Conservation (phyloP, 164 flowering plant species). For the Euptelea pleiosperma region DNA sequence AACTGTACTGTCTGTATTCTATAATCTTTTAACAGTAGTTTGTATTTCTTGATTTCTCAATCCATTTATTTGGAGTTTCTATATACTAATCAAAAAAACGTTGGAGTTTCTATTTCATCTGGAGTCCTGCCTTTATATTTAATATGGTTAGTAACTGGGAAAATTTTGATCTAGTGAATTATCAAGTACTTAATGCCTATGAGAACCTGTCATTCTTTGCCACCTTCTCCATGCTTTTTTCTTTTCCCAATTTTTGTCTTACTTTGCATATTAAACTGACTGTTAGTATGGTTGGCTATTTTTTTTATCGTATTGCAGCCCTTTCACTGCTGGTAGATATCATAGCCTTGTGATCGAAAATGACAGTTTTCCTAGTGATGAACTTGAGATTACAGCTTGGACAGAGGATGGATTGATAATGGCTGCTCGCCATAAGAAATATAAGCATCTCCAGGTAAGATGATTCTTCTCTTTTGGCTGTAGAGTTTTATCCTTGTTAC, state of each 20-base stretch:
- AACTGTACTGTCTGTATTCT: too few species aligned
- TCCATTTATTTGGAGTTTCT: too few species aligned
- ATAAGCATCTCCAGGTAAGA: constrained; percentile 66
- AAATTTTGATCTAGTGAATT: neutral
- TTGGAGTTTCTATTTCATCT: too few species aligned
- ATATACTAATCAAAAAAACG: too few species aligned
- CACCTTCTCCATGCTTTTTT: neutral
- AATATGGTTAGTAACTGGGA: neutral
- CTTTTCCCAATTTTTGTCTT: neutral
- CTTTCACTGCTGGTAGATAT: constrained; percentile 87
- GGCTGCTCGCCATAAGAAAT: constrained; percentile 89
- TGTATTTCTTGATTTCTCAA: too few species aligned
- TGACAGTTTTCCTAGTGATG: constrained; percentile 75
- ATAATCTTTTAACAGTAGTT: too few species aligned
- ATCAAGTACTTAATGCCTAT: too few species aligned
- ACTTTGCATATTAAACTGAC: neutral
- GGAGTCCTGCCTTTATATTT: neutral
- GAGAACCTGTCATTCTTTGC: too few species aligned
- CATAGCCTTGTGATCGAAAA: constrained; percentile 94
- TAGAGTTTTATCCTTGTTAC: too few species aligned
- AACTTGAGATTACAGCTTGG: constrained; percentile 91
- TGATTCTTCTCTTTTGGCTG: neutral
- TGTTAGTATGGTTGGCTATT: constrained; percentile 4
- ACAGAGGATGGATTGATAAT: constrained; percentile 87
- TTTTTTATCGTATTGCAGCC: constrained; percentile 39